A percentile compares a stretch with the other conserved stretches of the same genome.
Conservation (phyloP, 1,284 basidiomycete species). For the Tremellales sp. region DNA sequence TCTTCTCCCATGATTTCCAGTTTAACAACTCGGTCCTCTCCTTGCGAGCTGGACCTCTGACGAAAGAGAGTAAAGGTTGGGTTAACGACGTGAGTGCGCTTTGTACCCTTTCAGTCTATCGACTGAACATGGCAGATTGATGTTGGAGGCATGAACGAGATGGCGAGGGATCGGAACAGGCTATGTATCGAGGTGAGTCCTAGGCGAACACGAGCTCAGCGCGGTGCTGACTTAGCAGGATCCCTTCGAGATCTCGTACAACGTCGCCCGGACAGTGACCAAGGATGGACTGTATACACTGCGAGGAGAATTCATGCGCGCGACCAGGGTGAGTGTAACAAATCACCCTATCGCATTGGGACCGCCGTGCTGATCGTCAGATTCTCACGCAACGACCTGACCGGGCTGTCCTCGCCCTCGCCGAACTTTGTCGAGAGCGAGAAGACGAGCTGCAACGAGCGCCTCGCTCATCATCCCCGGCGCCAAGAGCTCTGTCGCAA, state of each 20-base stretch:
- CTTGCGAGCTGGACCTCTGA: constrained; percentile 80
- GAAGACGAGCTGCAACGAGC: constrained; percentile 49
- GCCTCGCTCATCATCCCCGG: constrained; percentile 48
- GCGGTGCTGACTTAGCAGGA: constrained; percentile 56
- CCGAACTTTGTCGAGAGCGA: constrained; percentile 66
- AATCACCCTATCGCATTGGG: constrained; percentile 10
- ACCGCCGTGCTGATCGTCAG: constrained; percentile 15
- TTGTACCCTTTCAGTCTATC: background rate
- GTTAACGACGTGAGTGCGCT: constrained; percentile 69
- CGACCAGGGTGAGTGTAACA: constrained; percentile 57
- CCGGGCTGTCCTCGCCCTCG: constrained; percentile 70
- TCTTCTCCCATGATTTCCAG: constrained; percentile 87
- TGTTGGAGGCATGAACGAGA: constrained; percentile 59
- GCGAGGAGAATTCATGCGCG: constrained; percentile 97
- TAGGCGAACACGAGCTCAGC: background rate
- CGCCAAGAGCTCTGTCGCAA: constrained; percentile 36
- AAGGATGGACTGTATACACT: constrained; percentile 95
- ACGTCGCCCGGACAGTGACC: constrained; percentile 93
- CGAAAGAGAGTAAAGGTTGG: constrained; percentile 91
- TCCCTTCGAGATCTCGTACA: constrained; percentile 92
- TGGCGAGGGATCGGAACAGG: constrained; percentile 76
- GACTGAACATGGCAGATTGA: constrained; percentile 41
- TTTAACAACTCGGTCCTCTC: constrained; percentile 91
- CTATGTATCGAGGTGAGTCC: constrained; percentile 80
- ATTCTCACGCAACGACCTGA: constrained; percentile 74